Conservation (phyloP, 1,284 basidiomycete genomes). For the Leccinum brunneo-olivaceum region DNA sequence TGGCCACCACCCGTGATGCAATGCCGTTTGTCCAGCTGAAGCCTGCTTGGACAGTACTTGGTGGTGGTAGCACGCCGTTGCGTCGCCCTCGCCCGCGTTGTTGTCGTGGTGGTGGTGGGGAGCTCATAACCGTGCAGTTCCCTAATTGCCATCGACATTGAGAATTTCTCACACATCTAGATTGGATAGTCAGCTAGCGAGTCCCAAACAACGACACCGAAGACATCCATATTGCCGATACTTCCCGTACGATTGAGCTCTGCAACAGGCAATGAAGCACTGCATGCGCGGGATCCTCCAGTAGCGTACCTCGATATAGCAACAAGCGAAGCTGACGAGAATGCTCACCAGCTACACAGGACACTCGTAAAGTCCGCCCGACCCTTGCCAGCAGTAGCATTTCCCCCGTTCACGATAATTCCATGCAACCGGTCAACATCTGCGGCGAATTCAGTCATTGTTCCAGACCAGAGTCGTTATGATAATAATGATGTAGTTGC, state of each 20-base stretch:
- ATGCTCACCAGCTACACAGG: slow-evolving; percentile 79
- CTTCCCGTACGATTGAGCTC: slow-evolving; percentile 75
- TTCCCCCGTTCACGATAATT: slow-evolving; percentile 72
- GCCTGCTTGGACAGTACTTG: no score
- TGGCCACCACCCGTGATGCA: no score
- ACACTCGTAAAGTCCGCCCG: slow-evolving; percentile 74
- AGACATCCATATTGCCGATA: slow-evolving; percentile 62
- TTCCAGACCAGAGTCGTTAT: slow-evolving; percentile 40
- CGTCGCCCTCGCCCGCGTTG: no score
- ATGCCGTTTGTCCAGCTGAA: no score
- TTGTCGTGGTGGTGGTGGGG: no score
- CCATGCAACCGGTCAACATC: slow-evolving; percentile 57
- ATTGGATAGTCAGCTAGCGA: no score
- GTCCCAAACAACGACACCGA: slow-evolving; percentile 30
- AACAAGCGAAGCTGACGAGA: not conserved
- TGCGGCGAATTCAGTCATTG: slow-evolving; percentile 42
- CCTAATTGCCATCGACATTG: no score
- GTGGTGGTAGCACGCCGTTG: no score
- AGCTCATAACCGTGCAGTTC: no score
- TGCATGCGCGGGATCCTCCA: slow-evolving; percentile 75
- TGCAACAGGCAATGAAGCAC: slow-evolving; percentile 57
- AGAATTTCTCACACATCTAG: no score
- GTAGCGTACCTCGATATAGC: slow-evolving; percentile 50
- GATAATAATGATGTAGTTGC: slow-evolving; percentile 49
- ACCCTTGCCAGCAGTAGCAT: slow-evolving; percentile 52